phyloP scores from a whole-genome alignment of 495 filamentous ascomycete species.

The Aspergillus haitiensis region DNA sequence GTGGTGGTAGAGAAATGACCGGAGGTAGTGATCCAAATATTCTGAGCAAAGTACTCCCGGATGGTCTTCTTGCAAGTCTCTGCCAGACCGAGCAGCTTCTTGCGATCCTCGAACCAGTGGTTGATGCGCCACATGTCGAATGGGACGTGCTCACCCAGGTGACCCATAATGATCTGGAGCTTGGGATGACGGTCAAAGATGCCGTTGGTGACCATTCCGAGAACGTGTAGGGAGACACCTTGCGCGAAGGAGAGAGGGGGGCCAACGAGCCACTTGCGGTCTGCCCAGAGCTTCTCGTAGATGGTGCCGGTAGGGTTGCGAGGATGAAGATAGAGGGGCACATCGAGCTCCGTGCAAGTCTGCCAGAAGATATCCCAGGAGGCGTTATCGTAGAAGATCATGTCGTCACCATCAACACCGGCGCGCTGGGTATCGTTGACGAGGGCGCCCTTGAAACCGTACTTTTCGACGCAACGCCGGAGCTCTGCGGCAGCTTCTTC shows the following conservation, averaged over 20 bases:
- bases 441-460: slow-evolving; percentile 59
- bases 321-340: slow-evolving; percentile 65
- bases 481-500: slow-evolving; percentile 56
- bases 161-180: slow-evolving; percentile 64
- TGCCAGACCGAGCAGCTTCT: slow-evolving; percentile 42
- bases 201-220: slow-evolving; percentile 55
- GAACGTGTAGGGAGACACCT: slow-evolving; percentile 48
- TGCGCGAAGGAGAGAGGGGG: slow-evolving; percentile 50
- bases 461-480: slow-evolving; percentile 52
- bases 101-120: slow-evolving; percentile 57
- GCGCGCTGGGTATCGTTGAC: slow-evolving; percentile 58
- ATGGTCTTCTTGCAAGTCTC: slow-evolving; percentile 55
- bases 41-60: slow-evolving; percentile 57
- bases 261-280: slow-evolving; percentile 50
- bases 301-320: slow-evolving; percentile 49
- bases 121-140: slow-evolving; percentile 63
- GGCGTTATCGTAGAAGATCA: slow-evolving; percentile 59
- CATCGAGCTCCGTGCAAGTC: slow-evolving; percentile 56
- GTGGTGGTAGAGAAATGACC: slow-evolving; percentile 60
- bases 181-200: slow-evolving; percentile 52
- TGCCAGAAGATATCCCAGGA: slow-evolving; percentile 61
- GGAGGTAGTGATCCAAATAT: slow-evolving; percentile 65
- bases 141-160: slow-evolving; percentile 65
- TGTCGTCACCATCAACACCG: slow-evolving; percentile 51
- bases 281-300: slow-evolving; percentile 51